These are phyloP conservation scores for Globisporangium recalcitrans DNA, from an alignment of 352 stramenopile genomes.

Conservation along the genomic window DNA sequence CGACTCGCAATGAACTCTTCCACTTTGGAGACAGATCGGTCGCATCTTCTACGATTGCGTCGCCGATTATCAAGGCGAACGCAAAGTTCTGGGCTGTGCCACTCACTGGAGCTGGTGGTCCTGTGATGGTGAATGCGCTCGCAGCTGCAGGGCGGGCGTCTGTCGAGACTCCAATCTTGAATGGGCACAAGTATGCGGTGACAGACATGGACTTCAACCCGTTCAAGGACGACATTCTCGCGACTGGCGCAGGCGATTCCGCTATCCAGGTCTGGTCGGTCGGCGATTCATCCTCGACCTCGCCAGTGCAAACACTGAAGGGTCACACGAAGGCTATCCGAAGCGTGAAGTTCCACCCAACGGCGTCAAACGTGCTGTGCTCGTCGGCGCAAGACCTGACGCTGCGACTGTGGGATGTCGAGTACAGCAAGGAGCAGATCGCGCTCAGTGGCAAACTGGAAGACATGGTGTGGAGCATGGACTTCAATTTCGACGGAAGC, in stretches of 20 bases:
- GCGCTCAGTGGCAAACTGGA: conserved; percentile 53
- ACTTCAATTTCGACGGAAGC: conserved; percentile 56
- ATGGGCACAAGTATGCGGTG: conserved; percentile 65
- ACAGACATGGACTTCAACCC: conserved; percentile 58
- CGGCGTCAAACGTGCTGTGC: conserved; percentile 51
- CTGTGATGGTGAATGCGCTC: conserved; percentile 54
- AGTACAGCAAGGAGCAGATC: conserved; percentile 38
- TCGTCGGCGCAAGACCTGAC: conserved; percentile 54
- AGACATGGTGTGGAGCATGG: conserved; percentile 70
- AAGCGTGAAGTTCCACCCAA: conserved; percentile 62
- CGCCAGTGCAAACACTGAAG: conserved; percentile 24
- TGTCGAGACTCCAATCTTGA: conserved; percentile 33
- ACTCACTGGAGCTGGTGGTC: conserved; percentile 50
- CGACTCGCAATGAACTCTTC: conserved; percentile 51
- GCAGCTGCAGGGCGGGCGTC: conserved; percentile 43
- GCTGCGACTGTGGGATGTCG: conserved; percentile 74
- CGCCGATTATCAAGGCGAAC: conserved; percentile 49
- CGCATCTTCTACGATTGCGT: conserved; percentile 35
- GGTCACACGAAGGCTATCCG: conserved; percentile 54
- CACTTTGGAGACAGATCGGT: conserved; percentile 44
- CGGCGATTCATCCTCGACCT: conserved; percentile 6
- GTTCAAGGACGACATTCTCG: conserved; percentile 49
- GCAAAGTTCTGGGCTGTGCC: conserved; percentile 51
- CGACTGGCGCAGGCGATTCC: conserved; percentile 49
- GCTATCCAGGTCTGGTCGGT: conserved; percentile 66